Conservation (phyloP, 768 basidiomycete species). For the Epithele typhae region DNA sequence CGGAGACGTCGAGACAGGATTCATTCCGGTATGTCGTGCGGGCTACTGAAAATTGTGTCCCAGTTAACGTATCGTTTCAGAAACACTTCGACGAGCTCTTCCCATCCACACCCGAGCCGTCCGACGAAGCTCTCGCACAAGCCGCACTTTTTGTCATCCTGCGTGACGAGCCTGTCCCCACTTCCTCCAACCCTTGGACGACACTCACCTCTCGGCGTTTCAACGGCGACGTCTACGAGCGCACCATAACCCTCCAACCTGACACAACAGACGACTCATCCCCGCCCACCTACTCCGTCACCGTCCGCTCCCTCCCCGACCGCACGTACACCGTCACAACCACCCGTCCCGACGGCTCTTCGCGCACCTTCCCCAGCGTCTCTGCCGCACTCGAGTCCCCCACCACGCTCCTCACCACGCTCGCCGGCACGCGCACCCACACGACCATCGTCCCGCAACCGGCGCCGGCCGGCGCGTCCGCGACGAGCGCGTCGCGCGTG, state of each 20-base stretch:
- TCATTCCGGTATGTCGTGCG: slow-evolving; percentile 58
- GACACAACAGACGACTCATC: slow-evolving; percentile 40
- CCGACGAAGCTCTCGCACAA: slow-evolving; percentile 65
- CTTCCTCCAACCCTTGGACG: slow-evolving; percentile 57
- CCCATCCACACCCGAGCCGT: slow-evolving; percentile 54
- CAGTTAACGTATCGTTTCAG: slow-evolving; percentile 32
- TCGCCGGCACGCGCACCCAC: slow-evolving; percentile 43
- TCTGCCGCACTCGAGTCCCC: slow-evolving; percentile 52
- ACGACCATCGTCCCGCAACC: slow-evolving; percentile 76
- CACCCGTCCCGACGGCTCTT: slow-evolving; percentile 25
- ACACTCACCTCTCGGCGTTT: slow-evolving; percentile 72
- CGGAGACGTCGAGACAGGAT: slow-evolving; percentile 89
- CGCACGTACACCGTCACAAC: no score
- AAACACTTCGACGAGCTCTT: slow-evolving; percentile 85
- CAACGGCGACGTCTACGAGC: slow-evolving; percentile 66
- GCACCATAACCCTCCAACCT: slow-evolving; percentile 54
- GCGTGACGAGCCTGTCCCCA: slow-evolving; percentile 46
- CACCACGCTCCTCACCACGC: slow-evolving; percentile 48
- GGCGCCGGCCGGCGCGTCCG: slow-evolving; percentile 48
- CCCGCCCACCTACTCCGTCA: slow-evolving; percentile 41
- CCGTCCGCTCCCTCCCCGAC: slow-evolving; percentile 19
- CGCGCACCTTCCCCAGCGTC: slow-evolving; percentile 43
- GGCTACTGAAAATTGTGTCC: not conserved
- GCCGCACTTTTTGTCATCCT: slow-evolving; percentile 74
- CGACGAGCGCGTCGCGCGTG: slow-evolving; percentile 54